Base-by-base conservation (phyloP, 2,329 filamentous ascomycete genomes). In the Chaetothyriales sp. region DNA sequence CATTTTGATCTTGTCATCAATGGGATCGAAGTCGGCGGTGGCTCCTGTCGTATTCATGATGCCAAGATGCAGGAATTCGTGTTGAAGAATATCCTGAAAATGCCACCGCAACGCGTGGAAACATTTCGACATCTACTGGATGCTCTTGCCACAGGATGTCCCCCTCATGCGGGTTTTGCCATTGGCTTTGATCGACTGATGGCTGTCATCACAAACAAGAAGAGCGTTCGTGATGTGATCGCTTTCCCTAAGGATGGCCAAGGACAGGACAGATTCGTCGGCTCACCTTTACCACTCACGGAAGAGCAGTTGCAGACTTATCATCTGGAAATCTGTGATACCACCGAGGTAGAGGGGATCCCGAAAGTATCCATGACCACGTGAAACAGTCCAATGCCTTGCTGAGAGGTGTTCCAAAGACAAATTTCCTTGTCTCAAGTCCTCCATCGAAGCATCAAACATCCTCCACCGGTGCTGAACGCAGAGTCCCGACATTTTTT, bases 1-100 rank as follows among this genome's bases (percentile, higher is more conserved):
- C 89, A 95, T 64, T 98, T 95, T 68, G 92, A 98, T 61, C 79
- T 98, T 12, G 90, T 98, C 0, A 78, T 96, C 60, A 98, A 98
- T 64, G 92, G 92, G 3, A 80, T 95, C 4, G 92, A 98, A 67
- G 77, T 98, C 1, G 92, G 92, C 22, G 92, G 92, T 9, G 93
- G 92, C 32, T 94, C 86, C 65, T 79, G 87, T 12, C 86, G 92
- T 75, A 95, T 96, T 51, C 92, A 98, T 67, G 76, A 84, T 44
- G 82, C 86, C 0, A 73, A 78, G 0, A 75, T 95, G 59, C 92
- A 98, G 63, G 82, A 88, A 57, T 86, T 85, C 57, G 75, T 98
- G 54, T 81, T 98, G 73, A 76, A 81, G 15, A 79, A 94, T 54
- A 80, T 96, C 4, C 74, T 98, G 10, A 78, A 85, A 64, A 89